Conservation (phyloP, 208 protist species). For the Trypanosoma mega region DNA sequence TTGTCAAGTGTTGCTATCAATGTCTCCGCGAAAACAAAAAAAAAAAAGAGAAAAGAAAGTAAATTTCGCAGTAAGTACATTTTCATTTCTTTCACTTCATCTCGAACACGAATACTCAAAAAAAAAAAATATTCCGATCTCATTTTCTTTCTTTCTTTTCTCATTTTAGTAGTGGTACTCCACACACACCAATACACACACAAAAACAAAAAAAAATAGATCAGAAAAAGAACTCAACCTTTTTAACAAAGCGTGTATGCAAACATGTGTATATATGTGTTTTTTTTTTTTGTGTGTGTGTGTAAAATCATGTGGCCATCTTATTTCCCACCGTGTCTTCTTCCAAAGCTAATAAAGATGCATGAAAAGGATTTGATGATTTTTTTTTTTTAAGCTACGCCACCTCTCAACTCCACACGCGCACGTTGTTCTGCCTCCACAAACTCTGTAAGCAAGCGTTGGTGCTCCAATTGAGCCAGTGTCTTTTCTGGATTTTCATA, state of each 20-base stretch:
- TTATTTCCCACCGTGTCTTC: neutral
- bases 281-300: slow-evolving; percentile 3
- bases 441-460: slow-evolving; percentile 49
- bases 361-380: neutral
- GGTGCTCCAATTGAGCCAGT: slow-evolving; percentile 54
- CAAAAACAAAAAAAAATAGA: no score
- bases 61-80: neutral
- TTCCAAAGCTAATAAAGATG: no score
- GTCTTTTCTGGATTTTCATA: slow-evolving; percentile 67
- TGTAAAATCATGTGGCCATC: no score
- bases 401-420: slow-evolving; percentile 7
- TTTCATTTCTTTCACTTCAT: no score
- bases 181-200: no score
- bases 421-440: slow-evolving; percentile 23
- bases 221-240: no score
- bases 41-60: neutral
- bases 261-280: neutral
- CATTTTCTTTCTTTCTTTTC: neutral
- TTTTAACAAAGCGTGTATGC: no score
- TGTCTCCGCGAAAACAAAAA: neutral
- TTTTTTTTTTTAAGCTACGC: neutral
- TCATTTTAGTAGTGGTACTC: neutral
- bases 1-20: no score
- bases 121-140: slow-evolving; percentile 1
- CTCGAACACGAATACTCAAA: no score